phyloP scores from a whole-genome alignment of 192 early-diverging fungal species.

The Geosiphon pyriformis region DNA sequence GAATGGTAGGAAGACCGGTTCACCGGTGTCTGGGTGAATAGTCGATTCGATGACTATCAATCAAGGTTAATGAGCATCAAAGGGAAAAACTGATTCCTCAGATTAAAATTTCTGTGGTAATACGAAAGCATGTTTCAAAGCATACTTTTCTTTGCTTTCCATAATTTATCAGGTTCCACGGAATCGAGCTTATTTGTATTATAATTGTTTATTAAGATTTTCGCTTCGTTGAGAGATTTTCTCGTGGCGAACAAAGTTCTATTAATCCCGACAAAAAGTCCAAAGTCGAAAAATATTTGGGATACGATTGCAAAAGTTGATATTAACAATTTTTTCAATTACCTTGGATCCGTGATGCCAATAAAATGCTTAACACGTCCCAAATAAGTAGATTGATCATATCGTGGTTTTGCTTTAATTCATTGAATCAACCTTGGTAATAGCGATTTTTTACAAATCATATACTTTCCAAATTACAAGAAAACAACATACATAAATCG shows the following conservation, averaged over 20 bases:
- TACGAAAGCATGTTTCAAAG: conserved; percentile 9
- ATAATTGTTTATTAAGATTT: conserved; percentile 56
- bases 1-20: conserved; percentile 72
- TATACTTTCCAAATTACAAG: too few species aligned
- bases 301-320: not conserved
- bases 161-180: conserved; percentile 48
- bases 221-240: conserved; percentile 53
- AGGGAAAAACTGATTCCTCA: conserved; percentile 5
- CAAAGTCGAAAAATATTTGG: not conserved
- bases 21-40: conserved; percentile 77
- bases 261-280: not conserved
- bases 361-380: conserved; percentile 73
- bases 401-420: conserved; percentile 47
- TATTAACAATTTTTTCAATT: not conserved
- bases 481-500: too few species aligned
- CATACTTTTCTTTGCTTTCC: conserved; percentile 69
- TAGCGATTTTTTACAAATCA: too few species aligned
- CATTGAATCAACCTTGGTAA: too few species aligned
- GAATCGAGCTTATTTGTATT: conserved; percentile 40
- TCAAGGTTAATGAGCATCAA: not conserved
- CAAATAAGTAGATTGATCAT: conserved; percentile 66
- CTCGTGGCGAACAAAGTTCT: conserved; percentile 62
- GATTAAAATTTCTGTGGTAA: too few species aligned
- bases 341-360: conserved; percentile 65
- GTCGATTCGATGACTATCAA: conserved; percentile 64